phyloP scores from a whole-genome alignment of 2,329 filamentous ascomycete species.

The Penicillium psychrosexuale region DNA sequence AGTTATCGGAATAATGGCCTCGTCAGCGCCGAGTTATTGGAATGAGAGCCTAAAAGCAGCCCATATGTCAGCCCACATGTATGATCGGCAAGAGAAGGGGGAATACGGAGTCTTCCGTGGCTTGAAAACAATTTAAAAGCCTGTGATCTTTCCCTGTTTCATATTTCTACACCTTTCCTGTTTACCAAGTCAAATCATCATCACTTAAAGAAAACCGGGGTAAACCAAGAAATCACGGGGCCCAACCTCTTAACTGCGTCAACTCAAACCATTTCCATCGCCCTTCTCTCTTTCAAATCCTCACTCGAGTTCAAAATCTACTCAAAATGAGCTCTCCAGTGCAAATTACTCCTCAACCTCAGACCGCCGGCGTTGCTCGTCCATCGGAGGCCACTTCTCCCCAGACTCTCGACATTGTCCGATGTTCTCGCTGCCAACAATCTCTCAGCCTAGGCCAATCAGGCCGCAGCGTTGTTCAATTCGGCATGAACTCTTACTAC shows the following conservation, averaged over 20 bases:
- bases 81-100: background rate
- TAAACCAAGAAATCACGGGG: slow-evolving; percentile 3
- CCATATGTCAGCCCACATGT: background rate
- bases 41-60: background rate
- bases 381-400: slow-evolving; percentile 26
- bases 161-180: background rate
- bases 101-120: background rate
- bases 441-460: slow-evolving; percentile 43
- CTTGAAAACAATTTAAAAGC: background rate
- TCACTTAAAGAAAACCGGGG: background rate
- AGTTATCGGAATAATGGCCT: background rate
- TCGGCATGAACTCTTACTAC: slow-evolving; percentile 51
- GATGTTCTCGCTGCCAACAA: slow-evolving; percentile 49
- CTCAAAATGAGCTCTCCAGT: slow-evolving; percentile 38
- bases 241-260: background rate
- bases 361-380: slow-evolving; percentile 13
- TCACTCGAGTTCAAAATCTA: background rate
- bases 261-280: slow-evolving; percentile 1
- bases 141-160: background rate
- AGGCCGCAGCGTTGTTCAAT: slow-evolving; percentile 41
- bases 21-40: background rate
- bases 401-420: slow-evolving; percentile 41
- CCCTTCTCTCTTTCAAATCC: background rate
- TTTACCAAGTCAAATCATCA: background rate
- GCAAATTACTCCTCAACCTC: slow-evolving; percentile 29